Percentiles rank a stretch among this genome's conserved stretches.
phyloP scores from a whole-genome alignment of 148 eudicot genomes.

The Nepenthes mirabilis region DNA sequence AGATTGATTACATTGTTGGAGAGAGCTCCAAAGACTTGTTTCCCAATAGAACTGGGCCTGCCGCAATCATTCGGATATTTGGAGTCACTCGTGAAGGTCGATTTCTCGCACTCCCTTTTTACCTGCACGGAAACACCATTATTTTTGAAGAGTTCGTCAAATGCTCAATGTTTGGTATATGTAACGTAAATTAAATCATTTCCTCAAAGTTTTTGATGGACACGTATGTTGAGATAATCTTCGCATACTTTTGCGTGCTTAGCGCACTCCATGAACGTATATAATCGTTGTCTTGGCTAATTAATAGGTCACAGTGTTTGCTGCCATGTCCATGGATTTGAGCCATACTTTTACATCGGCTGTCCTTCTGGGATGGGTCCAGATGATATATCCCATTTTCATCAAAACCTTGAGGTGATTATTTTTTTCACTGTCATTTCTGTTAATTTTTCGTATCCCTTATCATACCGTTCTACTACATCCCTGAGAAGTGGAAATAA shows the following conservation, averaged over 20 bases:
- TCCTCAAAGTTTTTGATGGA: too few relatives aligned
- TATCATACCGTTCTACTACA: background rate
- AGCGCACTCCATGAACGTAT: too few relatives aligned
- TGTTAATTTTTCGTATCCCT: background rate
- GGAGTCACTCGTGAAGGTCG: conserved; percentile 87
- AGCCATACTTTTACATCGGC: conserved; percentile 83
- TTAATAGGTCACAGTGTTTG: conserved; percentile 77
- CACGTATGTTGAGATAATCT: too few relatives aligned
- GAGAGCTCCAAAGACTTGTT: conserved; percentile 58
- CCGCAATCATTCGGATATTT: conserved; percentile 78
- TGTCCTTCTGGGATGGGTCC: conserved; percentile 95
- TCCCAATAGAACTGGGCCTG: conserved; percentile 60
- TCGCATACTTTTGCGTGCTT: too few relatives aligned
- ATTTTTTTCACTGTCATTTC: background rate
- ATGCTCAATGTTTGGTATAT: background rate
- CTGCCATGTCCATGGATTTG: conserved; percentile 97
- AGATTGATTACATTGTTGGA: conserved; percentile 83
- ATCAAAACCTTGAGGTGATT: conserved; percentile 74
- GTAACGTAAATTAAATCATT: too few relatives aligned
- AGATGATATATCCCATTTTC: conserved; percentile 82
- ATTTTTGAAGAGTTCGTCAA: too few relatives aligned
- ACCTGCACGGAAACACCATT: background rate
- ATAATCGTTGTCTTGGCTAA: too few relatives aligned
- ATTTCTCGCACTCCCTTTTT: background rate
- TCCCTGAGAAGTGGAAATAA: background rate